These are phyloP conservation scores for Penicillium nucicola DNA, from an alignment of 495 filamentous ascomycete species.

Conservation along the genomic window DNA sequence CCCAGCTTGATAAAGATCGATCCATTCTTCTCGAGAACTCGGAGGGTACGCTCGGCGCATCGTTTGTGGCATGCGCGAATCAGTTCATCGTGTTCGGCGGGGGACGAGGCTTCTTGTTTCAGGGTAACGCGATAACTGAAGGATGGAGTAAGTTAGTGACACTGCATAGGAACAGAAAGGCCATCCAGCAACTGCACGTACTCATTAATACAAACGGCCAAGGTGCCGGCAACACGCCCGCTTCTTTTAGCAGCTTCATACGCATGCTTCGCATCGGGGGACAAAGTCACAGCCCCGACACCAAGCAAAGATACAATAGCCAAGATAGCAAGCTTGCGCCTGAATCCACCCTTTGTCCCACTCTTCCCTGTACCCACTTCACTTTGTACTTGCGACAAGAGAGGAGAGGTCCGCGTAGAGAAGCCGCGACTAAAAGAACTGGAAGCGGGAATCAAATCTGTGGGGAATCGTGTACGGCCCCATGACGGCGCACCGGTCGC, in stretches of 20 bases:
- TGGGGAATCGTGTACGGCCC: neutral
- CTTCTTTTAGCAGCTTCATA: slow-evolving; percentile 74
- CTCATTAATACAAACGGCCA: slow-evolving; percentile 88
- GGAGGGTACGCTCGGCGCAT: slow-evolving; percentile 83
- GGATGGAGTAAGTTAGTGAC: neutral
- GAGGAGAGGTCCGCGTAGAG: slow-evolving; percentile 16
- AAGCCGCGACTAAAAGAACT: slow-evolving; percentile 7
- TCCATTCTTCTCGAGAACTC: slow-evolving; percentile 88
- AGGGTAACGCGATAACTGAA: slow-evolving; percentile 78
- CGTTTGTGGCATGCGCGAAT: slow-evolving; percentile 86
- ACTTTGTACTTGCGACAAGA: slow-evolving; percentile 6
- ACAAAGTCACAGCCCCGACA: slow-evolving; percentile 60
- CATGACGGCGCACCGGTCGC: neutral
- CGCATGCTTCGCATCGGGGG: slow-evolving; percentile 68
- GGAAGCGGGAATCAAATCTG: neutral
- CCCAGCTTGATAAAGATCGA: slow-evolving; percentile 98
- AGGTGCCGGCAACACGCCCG: slow-evolving; percentile 70
- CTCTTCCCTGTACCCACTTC: too few relatives aligned
- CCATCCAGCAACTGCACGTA: slow-evolving; percentile 42
- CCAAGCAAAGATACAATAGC: slow-evolving; percentile 53
- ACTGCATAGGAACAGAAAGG: neutral
- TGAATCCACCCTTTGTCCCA: slow-evolving; percentile 6
- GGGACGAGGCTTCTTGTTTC: slow-evolving; percentile 56
- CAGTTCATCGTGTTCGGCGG: slow-evolving; percentile 58
- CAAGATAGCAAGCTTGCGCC: slow-evolving; percentile 32